Evolutionary conservation across 441 rosid genomes (phyloP).

Genomic region (Jatropha multifida): DNA sequence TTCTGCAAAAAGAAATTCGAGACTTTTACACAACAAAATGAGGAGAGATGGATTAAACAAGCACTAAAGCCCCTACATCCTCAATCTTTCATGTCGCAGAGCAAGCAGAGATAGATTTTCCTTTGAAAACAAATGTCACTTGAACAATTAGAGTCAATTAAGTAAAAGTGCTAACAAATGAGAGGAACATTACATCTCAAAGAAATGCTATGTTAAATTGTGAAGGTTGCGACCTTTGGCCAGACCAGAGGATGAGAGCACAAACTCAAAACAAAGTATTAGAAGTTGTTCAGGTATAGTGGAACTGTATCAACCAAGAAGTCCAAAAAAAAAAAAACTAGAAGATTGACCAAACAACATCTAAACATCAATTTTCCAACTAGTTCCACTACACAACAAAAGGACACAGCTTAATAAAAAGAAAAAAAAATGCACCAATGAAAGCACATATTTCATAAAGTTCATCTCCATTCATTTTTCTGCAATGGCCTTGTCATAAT

Average conservation of each 20-base stretch:
- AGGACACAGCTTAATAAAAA: not conserved
- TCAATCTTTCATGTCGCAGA: not conserved
- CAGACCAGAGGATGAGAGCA: not conserved
- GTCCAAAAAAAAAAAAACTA: not conserved
- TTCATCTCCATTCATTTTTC: conserved; percentile 2
- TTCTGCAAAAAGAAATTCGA: conserved; percentile 48
- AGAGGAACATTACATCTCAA: not conserved
- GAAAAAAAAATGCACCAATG: not conserved
- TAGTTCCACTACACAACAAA: not conserved
- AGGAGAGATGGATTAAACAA: not conserved
- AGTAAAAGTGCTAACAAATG: not conserved
- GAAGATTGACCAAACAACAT: not conserved
- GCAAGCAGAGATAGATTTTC: not conserved
- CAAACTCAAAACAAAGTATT: not conserved
- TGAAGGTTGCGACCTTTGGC: too few relatives aligned
- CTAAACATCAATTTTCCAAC: not conserved
- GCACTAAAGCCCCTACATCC: not conserved
- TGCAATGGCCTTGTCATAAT: not conserved
- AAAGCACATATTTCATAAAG: not conserved
- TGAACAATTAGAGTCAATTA: too few relatives aligned
- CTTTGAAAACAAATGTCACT: not conserved
- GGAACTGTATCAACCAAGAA: not conserved
- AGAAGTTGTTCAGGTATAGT: not conserved
- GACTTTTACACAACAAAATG: not conserved
- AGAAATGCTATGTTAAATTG: not conserved